These are phyloP conservation scores for Ramaria rubella DNA, from an alignment of 768 basidiomycete genomes.

Conservation along the genomic window DNA sequence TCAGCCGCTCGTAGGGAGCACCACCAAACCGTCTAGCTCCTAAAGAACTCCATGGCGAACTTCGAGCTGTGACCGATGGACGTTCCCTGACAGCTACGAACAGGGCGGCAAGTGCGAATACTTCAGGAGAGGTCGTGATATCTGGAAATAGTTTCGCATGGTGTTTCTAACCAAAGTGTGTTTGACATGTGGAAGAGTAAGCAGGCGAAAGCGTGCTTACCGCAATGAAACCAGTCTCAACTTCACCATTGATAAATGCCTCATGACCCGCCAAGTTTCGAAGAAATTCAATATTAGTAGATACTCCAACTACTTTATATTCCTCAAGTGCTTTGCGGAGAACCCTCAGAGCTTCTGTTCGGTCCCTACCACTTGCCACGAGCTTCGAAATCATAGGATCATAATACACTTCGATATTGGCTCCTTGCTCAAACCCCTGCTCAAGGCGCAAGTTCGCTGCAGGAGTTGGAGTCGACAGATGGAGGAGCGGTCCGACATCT, in stretches of 20 bases:
- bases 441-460: slow-evolving; percentile 74
- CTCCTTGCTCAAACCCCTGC: slow-evolving; percentile 77
- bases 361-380: slow-evolving; percentile 79
- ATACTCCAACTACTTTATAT: slow-evolving; percentile 85
- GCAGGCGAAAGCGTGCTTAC: slow-evolving; percentile 34
- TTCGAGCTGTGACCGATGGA: slow-evolving; percentile 19
- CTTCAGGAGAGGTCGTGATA: slow-evolving; percentile 47
- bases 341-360: slow-evolving; percentile 76
- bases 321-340: slow-evolving; percentile 77
- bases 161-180: slow-evolving; percentile 55
- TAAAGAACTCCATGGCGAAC: slow-evolving; percentile 65
- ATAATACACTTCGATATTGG: slow-evolving; percentile 82
- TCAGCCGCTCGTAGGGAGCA: slow-evolving; percentile 52
- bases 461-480: slow-evolving; percentile 73
- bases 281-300: slow-evolving; percentile 89
- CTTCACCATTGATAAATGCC: slow-evolving; percentile 69
- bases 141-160: slow-evolving; percentile 74
- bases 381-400: slow-evolving; percentile 92
- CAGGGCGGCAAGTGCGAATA: slow-evolving; percentile 75
- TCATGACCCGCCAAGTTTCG: slow-evolving; percentile 67
- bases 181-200: not conserved
- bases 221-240: slow-evolving; percentile 90
- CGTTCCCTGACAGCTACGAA: slow-evolving; percentile 66
- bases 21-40: slow-evolving; percentile 75
- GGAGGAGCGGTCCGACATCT: slow-evolving; percentile 76